Evolutionary conservation across 2,329 filamentous ascomycete species (phyloP), one percentile per base, ranked within the genome.

Genomic region (Colletotrichum melonis): DNA sequence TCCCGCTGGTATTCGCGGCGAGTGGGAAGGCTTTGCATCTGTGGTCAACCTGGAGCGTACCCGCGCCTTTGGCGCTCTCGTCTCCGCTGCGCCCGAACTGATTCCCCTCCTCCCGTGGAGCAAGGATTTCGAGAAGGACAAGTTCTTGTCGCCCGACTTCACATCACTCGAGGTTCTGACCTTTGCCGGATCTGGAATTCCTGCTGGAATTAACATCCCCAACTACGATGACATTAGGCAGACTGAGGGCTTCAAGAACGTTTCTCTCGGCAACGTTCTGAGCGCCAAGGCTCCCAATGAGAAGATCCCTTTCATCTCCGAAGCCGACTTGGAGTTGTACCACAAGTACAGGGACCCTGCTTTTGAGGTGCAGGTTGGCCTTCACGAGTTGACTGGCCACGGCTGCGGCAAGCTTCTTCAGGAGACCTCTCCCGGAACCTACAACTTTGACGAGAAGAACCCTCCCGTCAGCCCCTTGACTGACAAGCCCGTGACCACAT

Each of bases 311-410:
- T 98, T 98, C 84, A 95, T 99, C 79, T 88, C 91, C 16, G 91
- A 94, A 2, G 88, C 90, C 57, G 96, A 98, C 78, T 87, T 97
- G 26, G 90, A 91, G 2, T 81, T 97, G 5, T 98, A 93, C 83
- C 90, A 93, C 77, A 93, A 93, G 80, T 95, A 94, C 83, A 93
- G 95, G 12, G 95, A 98, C 78, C 89, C 90, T 7, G 92, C 96
- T 0, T 98, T 98, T 78, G 96, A 98, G 83, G 95, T 98, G 2
- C 95, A 98, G 84, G 96, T 99, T 62, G 96, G 95, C 28, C 92
- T 98, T 24, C 96, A 98, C 82, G 95, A 98, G 81, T 90, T 98
- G 64, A 91, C 85, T 79, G 71, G 68, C 22, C 96, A 98, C 78
- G 96, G 96, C 35, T 98, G 95, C 72, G 96, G 96, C 59, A 98